phyloP scores from a whole-genome alignment of 345 rosid genomes.

The Arabis hirsuta region DNA sequence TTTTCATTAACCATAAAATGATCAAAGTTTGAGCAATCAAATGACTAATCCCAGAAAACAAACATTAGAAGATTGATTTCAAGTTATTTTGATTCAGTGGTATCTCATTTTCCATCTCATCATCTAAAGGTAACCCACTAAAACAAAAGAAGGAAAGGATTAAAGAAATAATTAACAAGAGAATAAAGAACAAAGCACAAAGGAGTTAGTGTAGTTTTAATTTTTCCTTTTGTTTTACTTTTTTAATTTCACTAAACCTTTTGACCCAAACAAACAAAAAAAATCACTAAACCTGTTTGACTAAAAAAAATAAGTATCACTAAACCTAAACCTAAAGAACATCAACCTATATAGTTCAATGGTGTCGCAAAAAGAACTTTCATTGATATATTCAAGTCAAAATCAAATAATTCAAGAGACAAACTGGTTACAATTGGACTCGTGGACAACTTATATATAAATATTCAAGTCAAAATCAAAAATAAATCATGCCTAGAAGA shows the following conservation, averaged over 20 bases:
- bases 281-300: neutral
- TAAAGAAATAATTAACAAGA: conserved; percentile 23
- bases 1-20: conserved; percentile 10
- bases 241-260: conserved; percentile 15
- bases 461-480: conserved; percentile 29
- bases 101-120: conserved; percentile 23
- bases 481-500: conserved; percentile 22
- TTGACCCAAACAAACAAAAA: no score
- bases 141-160: conserved; percentile 38
- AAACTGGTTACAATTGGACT: no score
- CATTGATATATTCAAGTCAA: neutral
- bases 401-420: conserved; percentile 9
- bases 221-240: conserved; percentile 18
- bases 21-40: conserved; percentile 11
- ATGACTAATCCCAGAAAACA: conserved; percentile 2
- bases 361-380: conserved; percentile 10
- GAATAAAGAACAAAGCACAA: conserved; percentile 45
- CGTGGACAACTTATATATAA: neutral
- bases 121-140: conserved; percentile 32
- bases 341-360: neutral
- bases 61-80: conserved; percentile 4
- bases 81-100: neutral
- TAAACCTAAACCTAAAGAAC: neutral
- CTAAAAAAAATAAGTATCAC: no score
- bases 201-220: neutral